Evolutionary conservation across 2,329 filamentous ascomycete genomes (phyloP).

Genomic region (Ilyonectria mors-panacis): DNA sequence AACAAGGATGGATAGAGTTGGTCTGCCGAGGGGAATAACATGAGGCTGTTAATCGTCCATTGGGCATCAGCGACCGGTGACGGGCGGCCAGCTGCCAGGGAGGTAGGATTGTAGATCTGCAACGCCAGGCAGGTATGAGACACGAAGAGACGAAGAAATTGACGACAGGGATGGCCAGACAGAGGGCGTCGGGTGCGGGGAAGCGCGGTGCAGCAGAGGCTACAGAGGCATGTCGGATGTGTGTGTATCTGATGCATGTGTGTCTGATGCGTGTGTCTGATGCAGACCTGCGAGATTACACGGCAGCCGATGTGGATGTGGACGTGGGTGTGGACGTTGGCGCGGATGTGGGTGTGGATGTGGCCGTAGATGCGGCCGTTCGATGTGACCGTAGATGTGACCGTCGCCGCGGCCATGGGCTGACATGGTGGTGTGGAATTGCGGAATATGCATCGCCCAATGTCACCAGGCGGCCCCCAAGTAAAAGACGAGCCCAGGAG

Average conservation of each 20-base stretch:
- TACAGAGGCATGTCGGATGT: not conserved
- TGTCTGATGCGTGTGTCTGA: conserved; percentile 30
- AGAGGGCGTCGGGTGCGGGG: conserved; percentile 41
- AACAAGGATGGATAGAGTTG: conserved; percentile 6
- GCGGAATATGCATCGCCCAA: not conserved
- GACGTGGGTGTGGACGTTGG: not conserved
- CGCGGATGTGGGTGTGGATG: not conserved
- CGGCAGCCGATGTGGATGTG: conserved; percentile 34
- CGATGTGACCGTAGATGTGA: conserved; percentile 1
- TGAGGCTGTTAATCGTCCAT: conserved; percentile 40
- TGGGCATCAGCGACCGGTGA: conserved; percentile 34
- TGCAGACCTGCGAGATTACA: conserved; percentile 45
- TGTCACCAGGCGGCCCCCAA: conserved; percentile 34
- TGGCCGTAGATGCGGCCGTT: conserved; percentile 2
- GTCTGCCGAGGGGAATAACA: conserved; percentile 35
- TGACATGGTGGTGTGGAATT: conserved; percentile 39
- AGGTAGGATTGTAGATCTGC: conserved; percentile 42
- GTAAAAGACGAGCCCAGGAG: not conserved
- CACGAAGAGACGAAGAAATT: conserved; percentile 25
- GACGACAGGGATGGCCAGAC: conserved; percentile 32
- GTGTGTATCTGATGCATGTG: conserved; percentile 23
- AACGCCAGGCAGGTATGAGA: conserved; percentile 26
- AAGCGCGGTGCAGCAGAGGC: conserved; percentile 31
- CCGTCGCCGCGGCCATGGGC: conserved; percentile 24
- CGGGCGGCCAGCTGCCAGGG: conserved; percentile 23